Evolutionary conservation across 345 rosid species (phyloP).

Genomic region (Brassica rapa): DNA sequence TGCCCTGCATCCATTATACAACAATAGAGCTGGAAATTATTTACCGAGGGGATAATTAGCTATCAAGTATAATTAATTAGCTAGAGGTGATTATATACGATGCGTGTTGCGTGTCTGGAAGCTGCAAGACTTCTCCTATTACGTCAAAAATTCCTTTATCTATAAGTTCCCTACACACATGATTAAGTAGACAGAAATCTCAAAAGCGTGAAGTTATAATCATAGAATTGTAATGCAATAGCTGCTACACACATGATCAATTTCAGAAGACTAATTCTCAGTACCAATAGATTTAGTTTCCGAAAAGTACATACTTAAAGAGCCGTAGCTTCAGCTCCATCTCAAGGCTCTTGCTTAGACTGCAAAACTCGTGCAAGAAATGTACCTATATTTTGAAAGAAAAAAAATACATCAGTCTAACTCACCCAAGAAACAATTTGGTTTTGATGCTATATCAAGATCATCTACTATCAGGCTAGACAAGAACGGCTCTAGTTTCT

Average conservation of each 20-base stretch:
- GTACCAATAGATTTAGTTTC: constrained; percentile 17
- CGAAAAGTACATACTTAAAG: constrained; percentile 52
- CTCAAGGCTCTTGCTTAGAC: constrained; percentile 76
- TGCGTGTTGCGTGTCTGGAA: constrained; percentile 74
- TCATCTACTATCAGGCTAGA: constrained; percentile 14
- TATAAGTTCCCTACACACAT: constrained; percentile 65
- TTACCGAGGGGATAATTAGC: background rate
- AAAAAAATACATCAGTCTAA: constrained; percentile 29
- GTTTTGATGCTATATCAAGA: constrained; percentile 13
- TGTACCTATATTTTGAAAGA: constrained; percentile 52
- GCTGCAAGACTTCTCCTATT: constrained; percentile 68
- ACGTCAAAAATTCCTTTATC: constrained; percentile 79
- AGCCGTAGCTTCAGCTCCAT: constrained; percentile 72
- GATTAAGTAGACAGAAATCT: constrained; percentile 10
- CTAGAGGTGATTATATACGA: constrained; percentile 47
- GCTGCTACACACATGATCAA: constrained; percentile 13
- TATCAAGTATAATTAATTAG: constrained; percentile 3
- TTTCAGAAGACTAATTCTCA: constrained; percentile 3
- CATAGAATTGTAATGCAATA: constrained; percentile 1
- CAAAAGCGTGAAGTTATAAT: constrained; percentile 9
- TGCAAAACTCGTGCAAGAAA: constrained; percentile 86
- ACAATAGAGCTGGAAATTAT: constrained; percentile 14
- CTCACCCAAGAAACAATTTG: constrained; percentile 14
- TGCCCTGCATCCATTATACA: constrained; percentile 84
- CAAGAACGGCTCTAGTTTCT: background rate